Evolutionary conservation across 2,329 filamentous ascomycete species (phyloP).

Genomic region (Apiospora rasikravindrae): DNA sequence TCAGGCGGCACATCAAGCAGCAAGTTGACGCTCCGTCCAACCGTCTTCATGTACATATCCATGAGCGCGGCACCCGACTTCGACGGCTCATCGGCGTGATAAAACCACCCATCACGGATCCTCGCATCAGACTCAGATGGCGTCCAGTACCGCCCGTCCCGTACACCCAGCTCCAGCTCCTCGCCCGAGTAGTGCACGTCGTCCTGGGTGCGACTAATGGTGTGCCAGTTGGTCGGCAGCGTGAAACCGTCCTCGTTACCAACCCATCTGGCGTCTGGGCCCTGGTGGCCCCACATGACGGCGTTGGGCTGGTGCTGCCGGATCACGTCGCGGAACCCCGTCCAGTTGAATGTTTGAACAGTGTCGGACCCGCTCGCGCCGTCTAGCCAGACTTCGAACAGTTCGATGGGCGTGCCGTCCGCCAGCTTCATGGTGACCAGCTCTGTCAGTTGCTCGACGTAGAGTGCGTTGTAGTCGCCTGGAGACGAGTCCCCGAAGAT

Average conservation of each 20-base stretch:
- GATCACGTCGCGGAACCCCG: constrained; percentile 37
- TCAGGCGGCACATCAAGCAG: constrained; percentile 36
- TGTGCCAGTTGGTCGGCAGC: constrained; percentile 36
- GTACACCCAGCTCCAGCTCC: constrained; percentile 32
- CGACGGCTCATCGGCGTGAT: constrained; percentile 32
- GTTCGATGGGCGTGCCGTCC: constrained; percentile 28
- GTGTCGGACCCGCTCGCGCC: constrained; percentile 39
- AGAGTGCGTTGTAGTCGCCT: constrained; percentile 42
- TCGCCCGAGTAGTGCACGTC: constrained; percentile 32
- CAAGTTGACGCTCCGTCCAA: constrained; percentile 34
- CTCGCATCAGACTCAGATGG: constrained; percentile 37
- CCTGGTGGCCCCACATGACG: constrained; percentile 40
- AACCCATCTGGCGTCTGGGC: constrained; percentile 39
- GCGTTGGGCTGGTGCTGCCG: constrained; percentile 34
- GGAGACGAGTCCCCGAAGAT: constrained; percentile 38
- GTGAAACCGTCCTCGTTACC: constrained; percentile 38
- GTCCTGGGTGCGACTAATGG: constrained; percentile 37
- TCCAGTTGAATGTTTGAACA: constrained; percentile 39
- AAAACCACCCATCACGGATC: constrained; percentile 37
- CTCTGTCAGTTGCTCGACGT: constrained; percentile 35
- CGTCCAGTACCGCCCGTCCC: constrained; percentile 36
- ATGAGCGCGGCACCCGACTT: constrained; percentile 33
- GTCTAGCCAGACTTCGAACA: constrained; percentile 41
- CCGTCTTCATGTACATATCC: constrained; percentile 36
- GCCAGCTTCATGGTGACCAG: constrained; percentile 31